Percentiles rank a stretch among this genome's conserved stretches.
Evolutionary conservation across 176 grass and related monocot species (phyloP).

Genomic region (Chloris gayana): DNA sequence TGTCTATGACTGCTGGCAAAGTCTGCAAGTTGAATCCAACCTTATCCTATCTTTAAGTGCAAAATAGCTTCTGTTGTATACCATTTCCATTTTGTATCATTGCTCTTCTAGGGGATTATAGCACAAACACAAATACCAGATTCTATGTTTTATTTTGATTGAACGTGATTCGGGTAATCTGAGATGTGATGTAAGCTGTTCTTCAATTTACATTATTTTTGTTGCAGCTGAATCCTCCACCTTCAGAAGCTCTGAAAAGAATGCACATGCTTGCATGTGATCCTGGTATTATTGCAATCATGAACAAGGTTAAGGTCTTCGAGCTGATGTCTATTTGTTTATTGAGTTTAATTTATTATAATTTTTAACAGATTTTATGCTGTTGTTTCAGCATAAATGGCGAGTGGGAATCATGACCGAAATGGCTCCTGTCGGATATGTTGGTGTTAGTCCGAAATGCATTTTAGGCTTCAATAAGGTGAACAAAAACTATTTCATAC

Average conservation of each 20-base stretch:
- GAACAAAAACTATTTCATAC: constrained; percentile 12
- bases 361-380: constrained; percentile 16
- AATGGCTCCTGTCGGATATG: constrained; percentile 96
- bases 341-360: constrained; percentile 10
- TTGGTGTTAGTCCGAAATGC: constrained; percentile 88
- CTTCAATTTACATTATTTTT: constrained; percentile 16
- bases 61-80: neutral
- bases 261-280: constrained; percentile 99
- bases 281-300: constrained; percentile 91
- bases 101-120: constrained; percentile 19
- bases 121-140: neutral
- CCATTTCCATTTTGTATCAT: constrained; percentile 7
- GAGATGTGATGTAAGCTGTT: neutral
- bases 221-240: constrained; percentile 77
- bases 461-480: constrained; percentile 98
- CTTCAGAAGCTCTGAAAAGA: constrained; percentile 89
- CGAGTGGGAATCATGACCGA: constrained; percentile 92
- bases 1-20: neutral
- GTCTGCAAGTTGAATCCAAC: neutral
- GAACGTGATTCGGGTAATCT: neutral
- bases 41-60: neutral
- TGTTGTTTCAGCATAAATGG: constrained; percentile 77
- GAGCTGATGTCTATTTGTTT: constrained; percentile 16
- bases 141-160: neutral
- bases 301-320: constrained; percentile 86